These are phyloP conservation scores for Drechslerella coelobrocha DNA, from an alignment of 2,329 filamentous ascomycete genomes.

Conservation along the genomic window DNA sequence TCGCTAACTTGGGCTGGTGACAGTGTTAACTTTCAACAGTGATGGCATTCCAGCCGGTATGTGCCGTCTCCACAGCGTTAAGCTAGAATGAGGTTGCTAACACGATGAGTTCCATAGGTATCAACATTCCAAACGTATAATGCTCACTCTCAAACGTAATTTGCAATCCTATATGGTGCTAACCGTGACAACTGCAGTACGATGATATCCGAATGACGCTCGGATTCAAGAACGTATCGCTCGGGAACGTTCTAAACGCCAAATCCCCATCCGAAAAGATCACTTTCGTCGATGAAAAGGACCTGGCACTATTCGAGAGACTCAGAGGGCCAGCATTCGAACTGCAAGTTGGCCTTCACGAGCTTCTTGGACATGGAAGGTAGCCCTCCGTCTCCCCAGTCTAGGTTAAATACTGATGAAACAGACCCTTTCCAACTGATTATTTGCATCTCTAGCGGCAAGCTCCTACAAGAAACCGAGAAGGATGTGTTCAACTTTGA, in stretches of 20 bases:
- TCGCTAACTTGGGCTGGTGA: constrained; percentile 5
- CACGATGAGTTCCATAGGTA: constrained; percentile 60
- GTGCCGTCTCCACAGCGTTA: constrained; percentile 66
- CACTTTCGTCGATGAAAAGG: constrained; percentile 81
- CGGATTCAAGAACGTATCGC: constrained; percentile 90
- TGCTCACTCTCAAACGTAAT: neutral
- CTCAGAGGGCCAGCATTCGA: constrained; percentile 89
- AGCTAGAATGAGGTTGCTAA: constrained; percentile 53
- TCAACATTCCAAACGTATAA: constrained; percentile 63
- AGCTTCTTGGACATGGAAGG: constrained; percentile 68
- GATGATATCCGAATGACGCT: constrained; percentile 80
- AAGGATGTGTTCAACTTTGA: constrained; percentile 70
- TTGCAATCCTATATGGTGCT: neutral
- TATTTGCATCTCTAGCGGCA: constrained; percentile 65
- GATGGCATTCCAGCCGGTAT: constrained; percentile 68
- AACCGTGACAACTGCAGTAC: constrained; percentile 60
- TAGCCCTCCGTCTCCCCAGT: neutral
- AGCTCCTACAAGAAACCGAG: constrained; percentile 66
- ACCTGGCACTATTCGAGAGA: constrained; percentile 78
- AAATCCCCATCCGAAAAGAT: constrained; percentile 92
- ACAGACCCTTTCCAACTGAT: too few species aligned
- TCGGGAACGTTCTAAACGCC: constrained; percentile 90
- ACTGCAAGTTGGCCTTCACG: constrained; percentile 77
- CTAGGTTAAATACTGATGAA: too few species aligned
- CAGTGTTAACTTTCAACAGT: constrained; percentile 54